Base-by-base conservation (phyloP, 257 asterid genomes). In the Nicotiana tabacum region DNA sequence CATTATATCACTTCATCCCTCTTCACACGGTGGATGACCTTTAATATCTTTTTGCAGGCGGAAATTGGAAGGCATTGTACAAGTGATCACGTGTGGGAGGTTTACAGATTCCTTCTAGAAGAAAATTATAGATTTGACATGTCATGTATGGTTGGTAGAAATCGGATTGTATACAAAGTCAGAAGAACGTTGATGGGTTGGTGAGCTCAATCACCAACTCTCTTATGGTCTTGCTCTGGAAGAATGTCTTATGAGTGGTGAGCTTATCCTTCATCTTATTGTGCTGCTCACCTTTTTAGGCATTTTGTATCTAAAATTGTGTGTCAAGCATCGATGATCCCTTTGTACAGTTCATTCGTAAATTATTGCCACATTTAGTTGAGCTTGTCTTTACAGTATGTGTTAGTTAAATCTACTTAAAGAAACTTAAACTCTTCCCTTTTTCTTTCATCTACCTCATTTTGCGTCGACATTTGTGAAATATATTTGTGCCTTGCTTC, bases 131-230 rank as follows among this genome's bases (percentile, higher is more conserved):
- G 62, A 35, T 74, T 85, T 27, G 84, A 90, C 79, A 77, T 91
- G 85, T 91, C 92, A 18, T 89, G 77, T 64, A 70, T 62, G 84
- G 90, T 57, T 15, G 90, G 81, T 37, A 87, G 92, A 61, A 91
- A 89, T 85, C 93, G 87, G 89, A 92, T 95, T 69, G 97, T 90
- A 33, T 92, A 95, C 90, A 86, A 88, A 87, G 95, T 95, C 13
- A 89, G 98, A 87, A 91, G 98, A 87, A 86, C 86, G 16, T 83
- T 95, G 77, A 91, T 93, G 98, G 98, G 98, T 48, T 92, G 98
- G 97, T 92, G 93, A 93, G 89, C 83, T 85, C 82, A 69, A 48
- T 39, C 61, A 51, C 66, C 21, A 12, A 37, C 16, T 68, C 77
- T 37, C 9, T 68, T 37, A 29, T 68, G 56, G 56, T 37, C 32